Base-by-base conservation (phyloP, 2,329 filamentous ascomycete genomes). In the Rhexocercosporidium sp. region DNA sequence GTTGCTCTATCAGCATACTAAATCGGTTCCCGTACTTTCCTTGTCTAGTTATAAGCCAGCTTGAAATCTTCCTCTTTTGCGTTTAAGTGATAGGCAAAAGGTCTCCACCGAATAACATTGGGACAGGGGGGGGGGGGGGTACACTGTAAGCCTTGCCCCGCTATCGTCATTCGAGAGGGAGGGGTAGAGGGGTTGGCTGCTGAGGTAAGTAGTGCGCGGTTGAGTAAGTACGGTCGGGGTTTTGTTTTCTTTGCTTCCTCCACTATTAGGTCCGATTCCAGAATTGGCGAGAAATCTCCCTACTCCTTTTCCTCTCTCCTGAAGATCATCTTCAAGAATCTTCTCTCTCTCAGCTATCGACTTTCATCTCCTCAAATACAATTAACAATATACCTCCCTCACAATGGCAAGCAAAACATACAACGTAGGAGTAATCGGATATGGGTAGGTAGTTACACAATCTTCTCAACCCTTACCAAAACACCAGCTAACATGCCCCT, bases 341-440 rank as follows among this genome's bases (percentile, higher is more conserved):
- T 44, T 20, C 1, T 37, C 31, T 39, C 16, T 37, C 18, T 39
- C 12, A 6, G 1, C 6, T 22, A n/a, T 34, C 53, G 3, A 34
- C 16, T 11, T 22, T 7, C 53, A 3, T 27, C 27, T 29, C 5
- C 41, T n/a, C 12, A 14, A 44, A 44, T 14, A 61, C 20, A 47
- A 22, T 8, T 22, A 11, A 29, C n/a, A 9, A 49, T 34, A 31
- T 34, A 61, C n/a, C 8, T 37, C 34, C 44, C 59, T 29, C 44
- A 18, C 44, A 59, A 76, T 76, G 75, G 70, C 72, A 66, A 62
- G 37, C 65, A 83, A 82, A 74, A 78, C 77, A 22, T 85, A 82
- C 76, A 88, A 88, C 68, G 83, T 88, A 64, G 86, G 84, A 56
- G 78, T 89, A 46, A 82, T 89, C 66, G 86, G 87, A 74, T 89